Evolutionary conservation across 345 rosid species (phyloP), one percentile per base, ranked within the genome.

Genomic region (Arabidopsis suecica): DNA sequence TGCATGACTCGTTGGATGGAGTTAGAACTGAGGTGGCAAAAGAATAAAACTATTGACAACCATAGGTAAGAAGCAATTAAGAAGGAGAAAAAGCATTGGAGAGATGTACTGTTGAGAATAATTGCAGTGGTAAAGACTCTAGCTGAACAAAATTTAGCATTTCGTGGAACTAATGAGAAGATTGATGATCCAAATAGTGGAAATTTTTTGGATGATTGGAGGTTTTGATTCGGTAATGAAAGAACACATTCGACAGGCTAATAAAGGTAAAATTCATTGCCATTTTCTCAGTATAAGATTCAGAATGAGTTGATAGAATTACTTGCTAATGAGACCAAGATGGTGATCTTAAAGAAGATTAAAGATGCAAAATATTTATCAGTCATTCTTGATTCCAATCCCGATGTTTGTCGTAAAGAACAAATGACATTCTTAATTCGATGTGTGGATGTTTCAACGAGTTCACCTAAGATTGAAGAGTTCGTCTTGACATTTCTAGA

Each of bases 1-100:
- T 65, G 12, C 12, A 65, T 65, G 20, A 34, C 7, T 65, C 69
- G 12, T 12, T 65, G 20, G 32, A 36, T 4, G 10, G 45, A 49
- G 20, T 20, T 65, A 49, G 45, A 65, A 49, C 5, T 48, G n/a
- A 56, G 64, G 0, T 38, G 42, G 11, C 4, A 23, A 54, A 33
- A 45, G 4, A 9, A 3, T 11, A 5, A 65, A 18, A 65, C 9
- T 48, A 33, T 65, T 33, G 44, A 47, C 7, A 65, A 65, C 3
- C 42, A 32, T 30, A 1, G 42, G 33, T 5, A 50, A 2, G 47
- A 6, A 41, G 53, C 41, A 42, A 69, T 55, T 56, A 69, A 56
- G 33, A 69, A 42, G 9, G 54, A 69, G 54, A 56, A 2, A 42
- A 69, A 56, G 0, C 30, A 54, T 54, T 68, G 28, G 72, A 68